Base-by-base conservation (phyloP, 129 eudicot species). In the Artemisia annua region DNA sequence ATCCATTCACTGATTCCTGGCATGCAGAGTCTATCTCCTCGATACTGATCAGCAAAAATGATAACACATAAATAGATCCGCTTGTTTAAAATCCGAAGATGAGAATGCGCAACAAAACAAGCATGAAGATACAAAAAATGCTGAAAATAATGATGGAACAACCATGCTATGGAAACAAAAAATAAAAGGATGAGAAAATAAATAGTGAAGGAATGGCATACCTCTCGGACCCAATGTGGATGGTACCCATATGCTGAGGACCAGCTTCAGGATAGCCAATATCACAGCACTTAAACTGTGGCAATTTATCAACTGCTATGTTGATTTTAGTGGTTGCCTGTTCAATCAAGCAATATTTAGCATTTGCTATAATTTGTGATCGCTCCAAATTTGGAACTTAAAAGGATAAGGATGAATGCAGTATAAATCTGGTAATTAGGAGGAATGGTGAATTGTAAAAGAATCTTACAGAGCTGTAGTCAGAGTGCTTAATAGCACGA, bases 291-390 rank as follows among this genome's bases (percentile, higher is more conserved):
- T 55, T 50, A 69, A 95, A 95, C 63, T 83, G 84, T 24, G 99
- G 99, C 75, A 95, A 75, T 54, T 53, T 73, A 76, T 88, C 89
- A 76, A 95, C 99, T 58, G 99, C 99, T 79, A 95, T 48, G 75
- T 95, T 95, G 79, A 95, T 90, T 83, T 95, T 95, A 52, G 99
- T 90, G 57, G 99, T 95, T 50, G 91, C 97, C 99, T 95, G 88
- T 67, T 58, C 51, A 77, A 72, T 46, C 82, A 17, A 77, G 73
- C 56, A 50, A 43, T 11, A 44, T 24, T 75, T 72, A 35, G 71
- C 61, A 70, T 16, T 17, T 80, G 52, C 20, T 54, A 12, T 9
- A 5, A 0, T 28, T 1, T 12, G 32, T 39, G 10, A 39, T 7
- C 10, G 0, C 9, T 39, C 44, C 0, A 39, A 39, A 39, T 5